These are phyloP conservation scores for Pichia sorboxylosa DNA, from an alignment of 1,139 yeast genomes.

Conservation along the genomic window DNA sequence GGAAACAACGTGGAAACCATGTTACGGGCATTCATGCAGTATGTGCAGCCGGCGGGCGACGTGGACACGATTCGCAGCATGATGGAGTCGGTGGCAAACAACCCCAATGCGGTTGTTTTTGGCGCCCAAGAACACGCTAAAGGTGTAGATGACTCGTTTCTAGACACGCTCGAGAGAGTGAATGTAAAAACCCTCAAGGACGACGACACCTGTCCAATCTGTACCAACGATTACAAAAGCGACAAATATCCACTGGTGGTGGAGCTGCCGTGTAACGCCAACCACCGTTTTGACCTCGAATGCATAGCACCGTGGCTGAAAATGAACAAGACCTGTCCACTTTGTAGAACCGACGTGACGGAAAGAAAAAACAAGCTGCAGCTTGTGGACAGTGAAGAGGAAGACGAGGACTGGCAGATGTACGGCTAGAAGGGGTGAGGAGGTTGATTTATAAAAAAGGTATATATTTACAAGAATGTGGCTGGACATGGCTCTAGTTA, in stretches of 20 bases:
- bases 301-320: slow-evolving; percentile 87
- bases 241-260: slow-evolving; percentile 77
- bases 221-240: slow-evolving; percentile 60
- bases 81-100: slow-evolving; percentile 3
- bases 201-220: slow-evolving; percentile 71
- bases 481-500: too few relatives aligned
- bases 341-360: slow-evolving; percentile 67
- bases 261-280: slow-evolving; percentile 58
- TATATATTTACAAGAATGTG: too few relatives aligned
- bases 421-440: slow-evolving; percentile 14
- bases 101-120: background rate
- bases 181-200: slow-evolving; percentile 35
- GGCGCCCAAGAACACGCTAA: slow-evolving; percentile 1
- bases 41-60: too few relatives aligned
- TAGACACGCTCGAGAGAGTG: slow-evolving; percentile 70
- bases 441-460: background rate
- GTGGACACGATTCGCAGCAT: too few relatives aligned
- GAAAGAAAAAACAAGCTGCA: slow-evolving; percentile 24
- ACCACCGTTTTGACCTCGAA: slow-evolving; percentile 76
- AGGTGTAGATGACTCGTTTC: slow-evolving; percentile 59
- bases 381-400: slow-evolving; percentile 46
- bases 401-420: slow-evolving; percentile 40
- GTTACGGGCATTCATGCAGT: too few relatives aligned
- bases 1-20: too few relatives aligned
- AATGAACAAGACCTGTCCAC: slow-evolving; percentile 72